Evolutionary conservation across 495 filamentous ascomycete species (phyloP), one percentile per base, ranked within the genome.

Genomic region (Podospora tetraspora): DNA sequence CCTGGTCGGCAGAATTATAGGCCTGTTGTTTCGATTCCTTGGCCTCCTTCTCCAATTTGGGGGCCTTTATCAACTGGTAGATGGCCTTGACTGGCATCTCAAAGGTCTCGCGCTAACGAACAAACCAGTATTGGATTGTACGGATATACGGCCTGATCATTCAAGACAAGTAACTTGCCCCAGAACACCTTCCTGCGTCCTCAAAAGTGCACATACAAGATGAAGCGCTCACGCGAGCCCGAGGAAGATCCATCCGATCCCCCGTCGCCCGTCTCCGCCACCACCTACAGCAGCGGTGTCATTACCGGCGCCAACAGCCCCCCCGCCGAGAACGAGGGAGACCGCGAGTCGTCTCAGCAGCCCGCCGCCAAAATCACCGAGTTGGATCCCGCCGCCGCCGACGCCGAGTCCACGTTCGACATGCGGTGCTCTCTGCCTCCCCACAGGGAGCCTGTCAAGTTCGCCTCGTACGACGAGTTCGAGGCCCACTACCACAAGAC

Each of bases 351-450:
- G 6, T n/a, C 16, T 19, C 43, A 52, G 43, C 72, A 57, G 64
- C 80, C 77, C 24, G 76, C 75, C 24, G 66, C 78, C 56, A 84
- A 84, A 63, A 80, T 83, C 71, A 66, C 78, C 37, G 82, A 76
- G 56, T 70, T 83, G 21, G 82, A 83, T 68, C 73, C 77, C 29
- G 70, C 74, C 21, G 72, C 67, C 23, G 59, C 37, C 34, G 27
- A 30, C 61, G 52, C 66, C 68, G 67, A 52, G 43, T 52, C 69
- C 30, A 67, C n/a, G 30, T 66, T 76, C 71, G 79, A 84, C 23
- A 93, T 93, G 88, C 85, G 80, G 76, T 97, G 93, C 80, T 88
- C 87, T 16, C 85, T 97, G 21, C 92, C 93, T 57, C 90, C 91
- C 4, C 93, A 97, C 76, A 81, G 82, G 68, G 85, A 90, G 65